These are phyloP conservation scores for Fusarium illudens DNA, from an alignment of 2,329 filamentous ascomycete species.

Conservation along the genomic window DNA sequence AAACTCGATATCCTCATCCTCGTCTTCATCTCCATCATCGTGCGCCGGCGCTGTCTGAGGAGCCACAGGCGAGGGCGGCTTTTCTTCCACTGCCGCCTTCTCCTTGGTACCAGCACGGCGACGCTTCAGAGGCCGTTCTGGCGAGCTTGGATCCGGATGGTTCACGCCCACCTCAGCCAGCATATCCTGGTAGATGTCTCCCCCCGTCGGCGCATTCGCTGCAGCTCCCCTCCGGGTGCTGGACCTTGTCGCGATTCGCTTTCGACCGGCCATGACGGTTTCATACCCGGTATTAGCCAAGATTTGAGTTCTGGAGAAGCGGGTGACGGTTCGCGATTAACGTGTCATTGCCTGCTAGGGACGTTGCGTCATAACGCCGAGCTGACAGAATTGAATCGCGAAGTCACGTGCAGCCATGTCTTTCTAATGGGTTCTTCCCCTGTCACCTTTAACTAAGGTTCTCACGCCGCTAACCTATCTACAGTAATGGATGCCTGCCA, in stretches of 20 bases:
- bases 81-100: background rate
- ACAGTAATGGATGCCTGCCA: too few relatives aligned
- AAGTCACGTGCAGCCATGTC: constrained; percentile 21
- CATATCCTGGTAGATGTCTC: constrained; percentile 59
- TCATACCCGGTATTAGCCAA: constrained; percentile 8
- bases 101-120: constrained; percentile 41
- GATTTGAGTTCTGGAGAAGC: background rate
- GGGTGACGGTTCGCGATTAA: constrained; percentile 21
- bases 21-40: constrained; percentile 46
- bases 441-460: too few relatives aligned
- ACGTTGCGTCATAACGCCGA: constrained; percentile 41
- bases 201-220: constrained; percentile 35
- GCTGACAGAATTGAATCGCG: constrained; percentile 14
- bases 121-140: constrained; percentile 54
- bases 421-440: background rate
- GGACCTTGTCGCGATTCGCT: constrained; percentile 39
- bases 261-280: constrained; percentile 45
- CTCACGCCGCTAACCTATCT: background rate
- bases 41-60: background rate
- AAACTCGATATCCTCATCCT: constrained; percentile 58
- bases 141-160: constrained; percentile 33
- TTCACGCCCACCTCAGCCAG: constrained; percentile 58
- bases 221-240: constrained; percentile 28
- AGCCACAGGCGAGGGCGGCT: background rate
- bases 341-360: constrained; percentile 18